Evolutionary conservation across 176 grass and related monocot genomes (phyloP), one percentile per base, ranked within the genome.

Genomic region (Avena atlantica): DNA sequence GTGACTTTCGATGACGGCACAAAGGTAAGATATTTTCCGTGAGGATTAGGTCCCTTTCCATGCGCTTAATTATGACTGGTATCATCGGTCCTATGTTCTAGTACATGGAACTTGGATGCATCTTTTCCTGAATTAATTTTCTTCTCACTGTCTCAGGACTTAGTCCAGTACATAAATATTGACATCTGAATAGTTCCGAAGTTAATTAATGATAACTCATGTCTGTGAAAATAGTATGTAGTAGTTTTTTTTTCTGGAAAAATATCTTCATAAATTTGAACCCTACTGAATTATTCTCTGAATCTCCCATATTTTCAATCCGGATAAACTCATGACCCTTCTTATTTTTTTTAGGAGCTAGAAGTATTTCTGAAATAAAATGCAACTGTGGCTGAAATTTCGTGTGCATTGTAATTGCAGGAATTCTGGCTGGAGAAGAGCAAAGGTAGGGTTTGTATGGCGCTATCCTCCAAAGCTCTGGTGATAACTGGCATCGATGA

Each of bases 341-440:
- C 14, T 52, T 9, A 21, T 14, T 66, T 48, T 48, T 70, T n/a
- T n/a, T 10, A 52, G 13, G 24, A 27, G 2, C 8, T 47, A 83
- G 0, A 59, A 60, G 25, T 49, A 74, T n/a, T 47, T 36, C 16
- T 44, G 6, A 20, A 50, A 49, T 27, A 24, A 58, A 59, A 71
- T 25, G 49, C 70, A 44, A 0, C 16, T 78, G 29, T 51, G 16
- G 12, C 66, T 91, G 19, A 91, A 83, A 9, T 61, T 86, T 1
- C 63, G 0, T 77, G 6, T 68, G 44, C 72, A 59, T 81, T 23
- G 44, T 67, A 70, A 70, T 77, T 93, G 37, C 76, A 98, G 93
- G 88, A 88, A 78, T 98, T 98, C 58, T 98, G 96, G 92, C 57
- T 98, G 68, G 96, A 98, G 78, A 98, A 94, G 90, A 84, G 44